Conservation (phyloP, 768 basidiomycete genomes). For the Tricholoma sp. region DNA sequence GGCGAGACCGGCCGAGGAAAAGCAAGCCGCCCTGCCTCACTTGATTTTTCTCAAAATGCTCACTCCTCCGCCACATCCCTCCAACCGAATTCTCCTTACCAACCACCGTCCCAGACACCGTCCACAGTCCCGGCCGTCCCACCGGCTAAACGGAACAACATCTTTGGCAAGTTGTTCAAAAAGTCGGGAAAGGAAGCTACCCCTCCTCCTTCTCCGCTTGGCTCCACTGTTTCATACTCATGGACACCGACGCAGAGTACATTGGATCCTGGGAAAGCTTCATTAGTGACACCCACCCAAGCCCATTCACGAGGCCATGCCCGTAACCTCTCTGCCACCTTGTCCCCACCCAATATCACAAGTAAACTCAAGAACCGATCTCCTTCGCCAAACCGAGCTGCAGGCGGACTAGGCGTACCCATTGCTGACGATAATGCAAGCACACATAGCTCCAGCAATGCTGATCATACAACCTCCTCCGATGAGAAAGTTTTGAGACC, state of each 20-base stretch:
- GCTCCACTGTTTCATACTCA: slow-evolving; percentile 16
- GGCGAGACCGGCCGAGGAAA: slow-evolving; percentile 27
- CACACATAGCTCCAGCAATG: slow-evolving; percentile 1
- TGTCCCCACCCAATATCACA: slow-evolving; percentile 5
- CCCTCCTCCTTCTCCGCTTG: slow-evolving; percentile 22
- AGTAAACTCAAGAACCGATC: slow-evolving; percentile 14
- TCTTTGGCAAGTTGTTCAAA: slow-evolving; percentile 73
- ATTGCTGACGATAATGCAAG: slow-evolving; percentile 8
- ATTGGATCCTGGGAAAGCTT: slow-evolving; percentile 1
- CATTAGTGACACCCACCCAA: slow-evolving; percentile 5
- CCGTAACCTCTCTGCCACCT: slow-evolving; percentile 9
- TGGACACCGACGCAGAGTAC: slow-evolving; percentile 8
- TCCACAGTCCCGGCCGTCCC: slow-evolving; percentile 2
- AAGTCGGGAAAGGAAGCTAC: slow-evolving; percentile 25
- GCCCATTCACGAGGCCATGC: slow-evolving; percentile 10
- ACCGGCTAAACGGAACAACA: slow-evolving; percentile 47
- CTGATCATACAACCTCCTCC: background rate
- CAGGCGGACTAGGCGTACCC: slow-evolving; percentile 10
- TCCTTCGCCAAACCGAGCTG: slow-evolving; percentile 13
- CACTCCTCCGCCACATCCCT: slow-evolving; percentile 16
- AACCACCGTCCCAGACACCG: slow-evolving; percentile 4
- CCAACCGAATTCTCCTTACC: slow-evolving; percentile 1
- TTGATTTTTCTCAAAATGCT: slow-evolving; percentile 12
- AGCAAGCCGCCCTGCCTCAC: slow-evolving; percentile 21
- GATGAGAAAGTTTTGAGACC: slow-evolving; percentile 25